A percentile compares a stretch with the other conserved stretches of the same genome.
phyloP scores from a whole-genome alignment of 352 stramenopile species.

The Globisporangium polare region DNA sequence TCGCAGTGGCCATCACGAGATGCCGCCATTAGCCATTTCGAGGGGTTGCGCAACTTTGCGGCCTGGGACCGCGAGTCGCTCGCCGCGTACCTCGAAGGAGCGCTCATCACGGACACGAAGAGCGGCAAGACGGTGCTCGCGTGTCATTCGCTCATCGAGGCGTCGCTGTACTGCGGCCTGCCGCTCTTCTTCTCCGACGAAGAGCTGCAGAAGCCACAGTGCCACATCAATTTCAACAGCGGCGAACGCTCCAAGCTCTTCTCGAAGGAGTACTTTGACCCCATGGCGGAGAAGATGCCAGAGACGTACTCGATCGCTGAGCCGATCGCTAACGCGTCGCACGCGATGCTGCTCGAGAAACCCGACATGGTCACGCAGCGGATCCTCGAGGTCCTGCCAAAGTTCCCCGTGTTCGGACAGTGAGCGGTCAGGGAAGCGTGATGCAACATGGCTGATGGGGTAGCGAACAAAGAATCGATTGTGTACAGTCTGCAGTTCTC shows the following conservation, averaged over 20 bases:
- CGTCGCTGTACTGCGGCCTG: slow-evolving; percentile 37
- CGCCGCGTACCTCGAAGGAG: slow-evolving; percentile 28
- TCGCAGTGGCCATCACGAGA: slow-evolving; percentile 15
- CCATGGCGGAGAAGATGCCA: slow-evolving; percentile 25
- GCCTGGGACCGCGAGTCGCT: slow-evolving; percentile 34
- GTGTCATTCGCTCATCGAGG: slow-evolving; percentile 38
- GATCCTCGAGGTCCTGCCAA: slow-evolving; percentile 31
- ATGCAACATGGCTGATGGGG: no score
- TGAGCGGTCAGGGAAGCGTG: background rate
- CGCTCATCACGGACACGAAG: slow-evolving; percentile 16
- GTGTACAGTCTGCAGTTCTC: no score
- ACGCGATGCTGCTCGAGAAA: slow-evolving; percentile 52
- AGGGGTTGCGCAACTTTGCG: slow-evolving; percentile 34
- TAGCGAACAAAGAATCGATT: no score
- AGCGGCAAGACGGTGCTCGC: slow-evolving; percentile 27
- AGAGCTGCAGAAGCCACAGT: slow-evolving; percentile 32
- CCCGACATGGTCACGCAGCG: slow-evolving; percentile 30
- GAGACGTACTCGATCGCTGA: slow-evolving; percentile 35
- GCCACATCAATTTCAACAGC: slow-evolving; percentile 37
- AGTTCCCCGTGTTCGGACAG: slow-evolving; percentile 17
- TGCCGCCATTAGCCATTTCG: slow-evolving; percentile 24
- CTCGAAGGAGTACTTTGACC: slow-evolving; percentile 24
- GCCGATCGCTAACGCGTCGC: slow-evolving; percentile 35
- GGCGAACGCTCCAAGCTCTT: slow-evolving; percentile 48
- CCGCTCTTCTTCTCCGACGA: slow-evolving; percentile 30